Evolutionary conservation across 306 rosid species (phyloP).

Genomic region (Malus domestica): DNA sequence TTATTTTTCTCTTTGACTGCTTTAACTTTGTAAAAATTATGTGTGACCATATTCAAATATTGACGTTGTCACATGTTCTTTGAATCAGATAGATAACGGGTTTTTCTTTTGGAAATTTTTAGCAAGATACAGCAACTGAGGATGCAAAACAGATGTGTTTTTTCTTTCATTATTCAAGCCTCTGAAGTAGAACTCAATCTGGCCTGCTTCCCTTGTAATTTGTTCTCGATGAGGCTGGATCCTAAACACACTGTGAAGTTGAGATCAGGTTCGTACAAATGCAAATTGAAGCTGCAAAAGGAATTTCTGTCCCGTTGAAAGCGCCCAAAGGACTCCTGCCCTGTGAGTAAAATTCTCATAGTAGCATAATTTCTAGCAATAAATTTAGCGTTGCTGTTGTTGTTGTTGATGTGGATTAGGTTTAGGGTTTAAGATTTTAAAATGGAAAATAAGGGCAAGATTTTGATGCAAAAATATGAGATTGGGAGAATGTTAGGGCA

Average conservation of each 20-base stretch:
- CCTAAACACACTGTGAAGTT: background rate
- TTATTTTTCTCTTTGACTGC: background rate
- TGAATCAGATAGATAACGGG: background rate
- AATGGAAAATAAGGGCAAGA: conserved; percentile 37
- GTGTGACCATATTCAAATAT: background rate
- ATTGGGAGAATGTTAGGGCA: conserved; percentile 48
- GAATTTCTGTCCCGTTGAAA: background rate
- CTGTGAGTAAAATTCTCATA: background rate
- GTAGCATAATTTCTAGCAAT: background rate
- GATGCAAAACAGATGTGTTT: conserved; percentile 14
- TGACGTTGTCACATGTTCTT: background rate
- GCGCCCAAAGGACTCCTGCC: background rate
- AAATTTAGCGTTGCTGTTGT: background rate
- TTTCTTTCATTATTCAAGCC: conserved; percentile 2
- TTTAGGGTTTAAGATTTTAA: background rate
- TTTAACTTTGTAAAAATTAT: background rate
- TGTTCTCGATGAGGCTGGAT: conserved; percentile 1
- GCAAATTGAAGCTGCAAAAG: background rate
- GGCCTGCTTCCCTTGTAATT: background rate
- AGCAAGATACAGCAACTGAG: background rate
- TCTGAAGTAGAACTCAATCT: background rate
- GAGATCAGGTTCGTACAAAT: conserved; percentile 4
- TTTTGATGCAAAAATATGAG: conserved; percentile 45
- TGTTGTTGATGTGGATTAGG: background rate
- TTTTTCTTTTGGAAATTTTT: too few relatives aligned